Conservation (phyloP, 129 eudicot genomes). For the Tagetes erecta region DNA sequence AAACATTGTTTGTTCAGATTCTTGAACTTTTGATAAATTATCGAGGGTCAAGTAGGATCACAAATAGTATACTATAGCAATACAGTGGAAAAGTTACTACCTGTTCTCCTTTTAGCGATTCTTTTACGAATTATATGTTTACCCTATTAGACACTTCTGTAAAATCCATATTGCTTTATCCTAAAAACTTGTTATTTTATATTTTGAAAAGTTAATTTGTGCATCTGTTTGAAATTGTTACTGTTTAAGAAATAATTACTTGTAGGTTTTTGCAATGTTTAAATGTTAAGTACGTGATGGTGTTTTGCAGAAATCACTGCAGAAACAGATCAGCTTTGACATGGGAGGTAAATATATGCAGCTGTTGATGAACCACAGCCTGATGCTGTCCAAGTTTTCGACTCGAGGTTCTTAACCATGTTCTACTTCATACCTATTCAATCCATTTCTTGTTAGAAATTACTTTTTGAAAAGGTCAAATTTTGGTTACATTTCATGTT, state of each 20-base stretch:
- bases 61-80: not conserved
- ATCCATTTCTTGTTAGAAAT: not conserved
- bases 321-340: conserved; percentile 67
- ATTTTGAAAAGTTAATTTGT: conserved; percentile 4
- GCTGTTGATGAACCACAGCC: conserved; percentile 64
- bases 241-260: not conserved
- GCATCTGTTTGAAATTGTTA: not conserved
- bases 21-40: not conserved
- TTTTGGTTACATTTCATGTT: too few species aligned
- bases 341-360: conserved; percentile 68
- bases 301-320: conserved; percentile 58
- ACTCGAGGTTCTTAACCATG: conserved; percentile 48
- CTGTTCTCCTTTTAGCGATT: not conserved
- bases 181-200: not conserved
- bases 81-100: not conserved
- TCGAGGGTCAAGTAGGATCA: not conserved
- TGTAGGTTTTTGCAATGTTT: not conserved
- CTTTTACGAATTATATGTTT: not conserved
- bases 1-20: not conserved
- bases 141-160: not conserved
- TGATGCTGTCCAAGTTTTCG: conserved; percentile 58
- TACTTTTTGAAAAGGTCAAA: not conserved
- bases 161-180: not conserved
- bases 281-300: not conserved
- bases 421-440: not conserved